A percentile compares a stretch with the other conserved stretches of the same genome.
These are phyloP conservation scores for Ascochyta fabae DNA, from an alignment of 2,329 filamentous ascomycete species.

Conservation along the genomic window DNA sequence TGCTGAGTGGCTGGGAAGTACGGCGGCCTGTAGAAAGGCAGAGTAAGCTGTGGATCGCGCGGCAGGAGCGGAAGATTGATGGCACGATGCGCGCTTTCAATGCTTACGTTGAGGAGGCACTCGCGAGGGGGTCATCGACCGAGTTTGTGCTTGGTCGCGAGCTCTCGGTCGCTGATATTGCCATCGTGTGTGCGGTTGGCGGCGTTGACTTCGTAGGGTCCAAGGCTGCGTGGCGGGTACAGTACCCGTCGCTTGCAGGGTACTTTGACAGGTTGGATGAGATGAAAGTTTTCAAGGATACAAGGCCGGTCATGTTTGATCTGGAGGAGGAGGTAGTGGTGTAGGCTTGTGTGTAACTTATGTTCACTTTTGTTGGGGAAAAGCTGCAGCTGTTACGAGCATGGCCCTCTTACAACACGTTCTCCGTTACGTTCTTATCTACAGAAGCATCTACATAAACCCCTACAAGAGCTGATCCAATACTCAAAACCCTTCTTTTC, in stretches of 20 bases:
- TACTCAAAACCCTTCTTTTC: too few species aligned
- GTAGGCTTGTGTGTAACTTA: too few species aligned
- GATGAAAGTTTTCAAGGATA: constrained; percentile 20
- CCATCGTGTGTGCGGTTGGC: constrained; percentile 16
- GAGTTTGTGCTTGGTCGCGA: constrained; percentile 16
- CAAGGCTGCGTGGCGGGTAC: constrained; percentile 12
- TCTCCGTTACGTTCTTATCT: too few species aligned
- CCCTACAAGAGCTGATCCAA: too few species aligned
- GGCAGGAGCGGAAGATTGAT: constrained; percentile 22
- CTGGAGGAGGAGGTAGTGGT: constrained; percentile 18
- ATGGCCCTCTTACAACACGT: too few species aligned
- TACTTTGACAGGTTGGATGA: constrained; percentile 17
- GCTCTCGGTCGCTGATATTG: constrained; percentile 24
- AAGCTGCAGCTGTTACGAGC: too few species aligned
- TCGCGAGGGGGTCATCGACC: neutral
- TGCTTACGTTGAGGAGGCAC: constrained; percentile 4
- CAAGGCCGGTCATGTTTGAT: constrained; percentile 26
- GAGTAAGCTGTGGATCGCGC: constrained; percentile 17
- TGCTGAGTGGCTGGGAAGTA: constrained; percentile 16
- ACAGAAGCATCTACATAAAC: too few species aligned
- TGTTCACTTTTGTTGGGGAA: too few species aligned
- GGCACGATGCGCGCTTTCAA: constrained; percentile 21
- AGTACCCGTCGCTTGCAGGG: constrained; percentile 13
- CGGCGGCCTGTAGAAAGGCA: constrained; percentile 11
- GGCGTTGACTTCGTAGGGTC: constrained; percentile 11